Percentiles rank a stretch among this genome's conserved stretches.
These are phyloP conservation scores for Mycothermus thermophilus DNA, from an alignment of 495 filamentous ascomycete genomes.

Conservation along the genomic window DNA sequence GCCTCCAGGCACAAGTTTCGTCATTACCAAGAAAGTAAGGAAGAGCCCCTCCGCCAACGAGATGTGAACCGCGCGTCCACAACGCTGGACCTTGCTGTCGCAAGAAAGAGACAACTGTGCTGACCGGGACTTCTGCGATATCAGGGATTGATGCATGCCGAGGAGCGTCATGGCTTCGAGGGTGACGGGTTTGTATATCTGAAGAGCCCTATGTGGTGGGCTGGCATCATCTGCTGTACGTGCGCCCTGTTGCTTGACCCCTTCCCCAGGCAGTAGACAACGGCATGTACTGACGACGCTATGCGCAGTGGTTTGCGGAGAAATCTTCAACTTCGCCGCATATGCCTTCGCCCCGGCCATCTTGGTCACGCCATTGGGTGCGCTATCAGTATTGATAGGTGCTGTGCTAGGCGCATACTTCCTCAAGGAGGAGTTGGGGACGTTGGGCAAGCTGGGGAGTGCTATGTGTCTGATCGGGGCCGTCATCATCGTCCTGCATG, in stretches of 20 bases:
- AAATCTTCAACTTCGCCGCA: slow-evolving; percentile 91
- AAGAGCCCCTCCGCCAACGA: neutral
- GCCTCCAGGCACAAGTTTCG: slow-evolving; percentile 67
- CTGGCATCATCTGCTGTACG: slow-evolving; percentile 75
- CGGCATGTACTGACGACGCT: slow-evolving; percentile 10
- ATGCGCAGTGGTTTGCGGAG: slow-evolving; percentile 63
- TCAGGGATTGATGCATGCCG: slow-evolving; percentile 80
- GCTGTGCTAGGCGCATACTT: slow-evolving; percentile 92
- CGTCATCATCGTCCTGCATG: slow-evolving; percentile 94
- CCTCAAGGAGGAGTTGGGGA: slow-evolving; percentile 74
- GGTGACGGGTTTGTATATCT: slow-evolving; percentile 93
- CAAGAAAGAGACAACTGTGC: slow-evolving; percentile 6
- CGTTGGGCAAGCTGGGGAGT: slow-evolving; percentile 83
- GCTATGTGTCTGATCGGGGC: slow-evolving; percentile 93
- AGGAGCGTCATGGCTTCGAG: slow-evolving; percentile 84
- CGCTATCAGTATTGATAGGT: slow-evolving; percentile 85
- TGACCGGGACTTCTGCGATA: slow-evolving; percentile 11
- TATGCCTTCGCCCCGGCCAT: slow-evolving; percentile 98
- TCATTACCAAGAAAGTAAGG: slow-evolving; percentile 79
- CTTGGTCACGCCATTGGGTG: slow-evolving; percentile 86
- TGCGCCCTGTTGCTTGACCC: too few relatives aligned
- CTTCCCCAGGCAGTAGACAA: neutral
- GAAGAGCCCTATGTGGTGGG: slow-evolving; percentile 90
- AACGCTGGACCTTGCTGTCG: too few relatives aligned
- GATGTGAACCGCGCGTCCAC: too few relatives aligned